Evolutionary conservation across 345 rosid genomes (phyloP).

Genomic region (Triadica sebifera): DNA sequence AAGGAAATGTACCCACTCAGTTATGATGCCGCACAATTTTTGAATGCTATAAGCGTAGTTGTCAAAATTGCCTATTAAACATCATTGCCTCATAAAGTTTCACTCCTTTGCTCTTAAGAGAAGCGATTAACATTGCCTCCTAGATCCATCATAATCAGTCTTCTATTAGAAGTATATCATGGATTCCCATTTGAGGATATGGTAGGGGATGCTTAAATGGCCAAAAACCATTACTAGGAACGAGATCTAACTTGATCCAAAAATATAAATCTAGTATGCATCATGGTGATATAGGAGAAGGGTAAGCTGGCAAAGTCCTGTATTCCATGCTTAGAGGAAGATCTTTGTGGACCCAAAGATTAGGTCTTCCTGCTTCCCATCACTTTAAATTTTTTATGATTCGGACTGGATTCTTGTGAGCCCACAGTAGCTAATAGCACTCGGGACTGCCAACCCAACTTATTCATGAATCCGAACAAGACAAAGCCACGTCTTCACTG

Average conservation of each 20-base stretch:
- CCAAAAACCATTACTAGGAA: not conserved
- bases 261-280: not conserved
- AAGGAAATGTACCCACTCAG: not conserved
- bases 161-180: not conserved
- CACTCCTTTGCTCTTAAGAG: not conserved
- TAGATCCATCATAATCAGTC: not conserved
- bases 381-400: not conserved
- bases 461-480: not conserved
- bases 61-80: not conserved
- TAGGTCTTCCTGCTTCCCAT: not conserved
- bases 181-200: not conserved
- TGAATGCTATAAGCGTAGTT: not conserved
- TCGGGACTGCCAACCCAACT: constrained; percentile 2
- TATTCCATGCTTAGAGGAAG: not conserved
- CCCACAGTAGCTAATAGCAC: constrained; percentile 4
- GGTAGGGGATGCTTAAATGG: not conserved
- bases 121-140: not conserved
- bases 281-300: not conserved
- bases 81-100: not conserved
- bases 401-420: constrained; percentile 13
- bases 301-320: constrained; percentile 13
- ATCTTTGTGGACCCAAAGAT: constrained; percentile 1
- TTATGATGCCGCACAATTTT: not conserved
- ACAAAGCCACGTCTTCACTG: not conserved
- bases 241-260: not conserved